phyloP scores from a whole-genome alignment of 331 rosid genomes.

The Acacia concinna region DNA sequence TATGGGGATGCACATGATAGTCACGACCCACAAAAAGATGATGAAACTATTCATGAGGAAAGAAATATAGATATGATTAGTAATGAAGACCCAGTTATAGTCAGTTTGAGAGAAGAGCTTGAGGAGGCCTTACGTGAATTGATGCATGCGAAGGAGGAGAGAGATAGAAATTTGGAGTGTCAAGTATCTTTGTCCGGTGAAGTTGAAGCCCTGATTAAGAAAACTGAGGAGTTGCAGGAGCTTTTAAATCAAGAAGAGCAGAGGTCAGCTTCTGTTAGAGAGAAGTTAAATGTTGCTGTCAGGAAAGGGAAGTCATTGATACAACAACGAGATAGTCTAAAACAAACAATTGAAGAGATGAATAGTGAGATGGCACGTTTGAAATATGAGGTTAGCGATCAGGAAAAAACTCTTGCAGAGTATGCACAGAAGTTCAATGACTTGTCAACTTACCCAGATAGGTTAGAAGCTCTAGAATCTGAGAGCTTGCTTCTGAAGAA shows the following conservation, averaged over 20 bases:
- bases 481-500: constrained; percentile 49
- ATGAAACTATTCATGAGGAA: constrained; percentile 26
- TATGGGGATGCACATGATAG: constrained; percentile 26
- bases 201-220: constrained; percentile 45
- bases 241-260: constrained; percentile 68
- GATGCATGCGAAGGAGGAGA: constrained; percentile 50
- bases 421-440: constrained; percentile 62
- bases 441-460: constrained; percentile 60
- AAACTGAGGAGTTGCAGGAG: constrained; percentile 55
- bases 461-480: constrained; percentile 54
- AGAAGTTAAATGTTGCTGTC: constrained; percentile 70
- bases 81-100: constrained; percentile 33
- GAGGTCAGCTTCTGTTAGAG: constrained; percentile 61
- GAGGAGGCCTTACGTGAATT: constrained; percentile 54
- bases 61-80: constrained; percentile 34
- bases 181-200: constrained; percentile 46
- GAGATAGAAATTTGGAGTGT: constrained; percentile 48
- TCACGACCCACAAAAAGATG: constrained; percentile 26
- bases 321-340: constrained; percentile 66
- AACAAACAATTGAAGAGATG: constrained; percentile 53
- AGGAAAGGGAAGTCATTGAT: constrained; percentile 71
- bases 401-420: constrained; percentile 57
- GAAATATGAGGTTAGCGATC: constrained; percentile 61
- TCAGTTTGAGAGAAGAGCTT: constrained; percentile 48
- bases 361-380: constrained; percentile 46